phyloP scores from a whole-genome alignment of 768 basidiomycete species.

The Suillus hirtellus region DNA sequence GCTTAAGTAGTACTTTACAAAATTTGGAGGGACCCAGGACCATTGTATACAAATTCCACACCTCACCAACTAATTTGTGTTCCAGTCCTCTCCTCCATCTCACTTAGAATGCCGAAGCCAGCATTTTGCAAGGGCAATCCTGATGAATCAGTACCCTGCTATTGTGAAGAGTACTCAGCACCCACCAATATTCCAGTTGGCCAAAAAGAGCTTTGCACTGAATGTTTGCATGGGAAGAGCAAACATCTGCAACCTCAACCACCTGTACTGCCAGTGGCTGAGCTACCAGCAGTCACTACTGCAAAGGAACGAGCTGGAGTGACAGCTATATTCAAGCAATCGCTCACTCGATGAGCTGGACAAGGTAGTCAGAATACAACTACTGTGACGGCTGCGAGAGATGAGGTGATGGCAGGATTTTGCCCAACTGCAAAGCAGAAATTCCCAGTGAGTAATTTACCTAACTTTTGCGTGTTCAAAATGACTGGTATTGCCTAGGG shows the following conservation, averaged over 20 bases:
- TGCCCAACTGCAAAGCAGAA: too few relatives aligned
- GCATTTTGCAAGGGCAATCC: neutral
- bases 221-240: slow-evolving; percentile 1
- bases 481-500: neutral
- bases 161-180: neutral
- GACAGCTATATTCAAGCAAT: too few relatives aligned
- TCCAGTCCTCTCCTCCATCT: neutral
- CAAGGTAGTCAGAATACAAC: too few relatives aligned
- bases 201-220: neutral
- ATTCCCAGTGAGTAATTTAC: too few relatives aligned
- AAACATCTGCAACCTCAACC: neutral
- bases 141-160: neutral
- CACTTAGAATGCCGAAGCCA: neutral
- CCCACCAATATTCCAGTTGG: neutral
- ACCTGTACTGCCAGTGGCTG: neutral
- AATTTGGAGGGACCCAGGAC: neutral
- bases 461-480: neutral
- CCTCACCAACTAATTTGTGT: neutral
- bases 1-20: too few relatives aligned
- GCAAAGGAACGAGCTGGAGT: too few relatives aligned
- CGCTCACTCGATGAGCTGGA: too few relatives aligned
- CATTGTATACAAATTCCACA: slow-evolving; percentile 7
- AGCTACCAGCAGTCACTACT: too few relatives aligned
- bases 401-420: too few relatives aligned
- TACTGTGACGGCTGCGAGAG: too few relatives aligned